Base-by-base conservation (phyloP, 139 green algal genomes). In the Volvox reticuliferus region DNA sequence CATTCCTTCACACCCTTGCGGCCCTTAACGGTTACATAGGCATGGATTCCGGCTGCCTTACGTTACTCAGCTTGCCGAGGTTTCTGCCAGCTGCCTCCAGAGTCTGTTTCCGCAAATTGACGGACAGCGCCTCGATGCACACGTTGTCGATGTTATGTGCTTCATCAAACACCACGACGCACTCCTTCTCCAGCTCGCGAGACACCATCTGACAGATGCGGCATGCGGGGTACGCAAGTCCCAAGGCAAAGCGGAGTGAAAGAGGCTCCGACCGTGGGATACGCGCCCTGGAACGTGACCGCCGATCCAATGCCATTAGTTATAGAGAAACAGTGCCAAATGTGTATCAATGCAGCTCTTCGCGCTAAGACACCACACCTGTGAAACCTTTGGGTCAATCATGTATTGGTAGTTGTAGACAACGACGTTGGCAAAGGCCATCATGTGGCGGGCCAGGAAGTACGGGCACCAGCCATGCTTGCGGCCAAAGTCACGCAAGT, bases 371-470 rank as follows among this genome's bases (percentile, higher is more conserved):
- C 44, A 55, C 44, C 44, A 9, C 44, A 94, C 88, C 78, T 92
- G 88, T 2, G 91, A 92, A 12, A 94, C 92, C 82, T 94, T 94
- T 32, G 92, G 92, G 69, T 94, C 92, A 3, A 99, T 95, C 97
- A 99, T 97, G 95, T 99, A 99, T 95, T 99, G 98, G 93, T 99
- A 99, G 94, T 98, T 99, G 94, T 99, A 99, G 24, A 99, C 98
- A 16, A 99, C 93, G 17, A 99, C 98, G 89, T 99, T 99, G 87
- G 97, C 95, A 92, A 97, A 98, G 22, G 96, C 93, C 69, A 99
- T 97, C 98, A 99, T 99, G 94, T 98, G 98, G 35, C 98, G 95
- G 33, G 98, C 98, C 71, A 99, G 93, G 91, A 99, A 99, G 94
- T 99, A 99, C 55, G 98, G 98, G 95, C 98, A 99, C 97, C 96